phyloP scores from a whole-genome alignment of 352 stramenopile genomes.

The Thraustotheca clavata region DNA sequence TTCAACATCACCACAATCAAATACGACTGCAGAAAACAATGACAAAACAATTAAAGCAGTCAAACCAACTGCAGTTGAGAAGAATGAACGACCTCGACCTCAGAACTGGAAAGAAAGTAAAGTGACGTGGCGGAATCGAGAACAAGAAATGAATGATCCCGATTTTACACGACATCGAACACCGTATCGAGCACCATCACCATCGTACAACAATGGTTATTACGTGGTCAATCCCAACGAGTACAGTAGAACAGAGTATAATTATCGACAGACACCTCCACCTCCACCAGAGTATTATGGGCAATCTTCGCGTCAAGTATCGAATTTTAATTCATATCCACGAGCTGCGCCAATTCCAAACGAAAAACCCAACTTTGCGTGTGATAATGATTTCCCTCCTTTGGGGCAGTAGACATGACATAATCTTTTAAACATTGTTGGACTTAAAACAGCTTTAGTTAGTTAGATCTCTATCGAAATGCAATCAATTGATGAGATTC shows the following conservation, averaged over 20 bases:
- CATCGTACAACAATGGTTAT: neutral
- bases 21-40: slow-evolving; percentile 11
- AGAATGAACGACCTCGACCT: neutral
- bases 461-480: neutral
- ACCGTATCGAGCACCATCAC: slow-evolving; percentile 9
- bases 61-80: too few species aligned
- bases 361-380: neutral
- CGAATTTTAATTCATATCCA: too few species aligned
- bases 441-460: neutral
- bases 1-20: slow-evolving; percentile 21
- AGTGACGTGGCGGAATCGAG: slow-evolving; percentile 89
- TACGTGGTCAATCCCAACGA: neutral
- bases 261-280: neutral
- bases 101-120: slow-evolving; percentile 87
- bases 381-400: slow-evolving; percentile 7
- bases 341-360: neutral
- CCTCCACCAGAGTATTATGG: neutral
- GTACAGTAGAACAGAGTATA: neutral
- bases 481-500: neutral
- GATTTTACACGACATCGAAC: slow-evolving; percentile 84
- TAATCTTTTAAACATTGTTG: too few species aligned
- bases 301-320: neutral
- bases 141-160: slow-evolving; percentile 91
- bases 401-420: slow-evolving; percentile 1
- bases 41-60: neutral